Percentiles rank a stretch among this genome's conserved stretches.
These are phyloP conservation scores for Fusarium verrucosum DNA, from an alignment of 2,329 filamentous ascomycete species.

Conservation along the genomic window DNA sequence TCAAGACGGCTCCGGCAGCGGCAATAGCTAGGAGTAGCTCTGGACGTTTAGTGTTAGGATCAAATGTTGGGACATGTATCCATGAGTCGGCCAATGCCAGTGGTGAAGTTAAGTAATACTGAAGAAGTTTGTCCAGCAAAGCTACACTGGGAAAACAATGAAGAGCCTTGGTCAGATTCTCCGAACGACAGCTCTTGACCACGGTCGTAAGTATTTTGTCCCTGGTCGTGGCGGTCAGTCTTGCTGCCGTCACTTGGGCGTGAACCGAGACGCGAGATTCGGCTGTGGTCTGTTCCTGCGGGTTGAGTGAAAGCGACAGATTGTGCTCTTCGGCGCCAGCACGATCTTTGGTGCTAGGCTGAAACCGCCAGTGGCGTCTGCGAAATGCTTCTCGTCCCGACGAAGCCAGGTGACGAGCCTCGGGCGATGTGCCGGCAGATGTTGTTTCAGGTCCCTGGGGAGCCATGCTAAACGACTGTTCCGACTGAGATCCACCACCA, in stretches of 20 bases:
- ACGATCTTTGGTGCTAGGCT: conserved; percentile 46
- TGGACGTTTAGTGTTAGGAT: conserved; percentile 48
- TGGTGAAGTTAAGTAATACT: conserved; percentile 49
- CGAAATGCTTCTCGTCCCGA: conserved; percentile 45
- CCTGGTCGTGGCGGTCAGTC: conserved; percentile 32
- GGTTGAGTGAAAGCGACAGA: conserved; percentile 41
- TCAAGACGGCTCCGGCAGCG: conserved; percentile 51
- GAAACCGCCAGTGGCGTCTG: conserved; percentile 45
- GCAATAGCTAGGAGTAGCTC: conserved; percentile 51
- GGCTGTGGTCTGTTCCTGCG: conserved; percentile 33
- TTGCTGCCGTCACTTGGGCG: conserved; percentile 32
- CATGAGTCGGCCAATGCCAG: conserved; percentile 45
- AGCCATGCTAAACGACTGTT: too few relatives aligned
- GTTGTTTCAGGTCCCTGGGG: too few relatives aligned
- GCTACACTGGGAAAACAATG: conserved; percentile 53
- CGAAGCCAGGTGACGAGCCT: too few relatives aligned
- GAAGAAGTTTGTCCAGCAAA: conserved; percentile 51
- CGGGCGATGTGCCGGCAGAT: too few relatives aligned
- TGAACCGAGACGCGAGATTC: conserved; percentile 38
- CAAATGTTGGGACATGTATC: conserved; percentile 51
- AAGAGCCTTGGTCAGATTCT: conserved; percentile 42
- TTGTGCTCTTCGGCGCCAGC: conserved; percentile 47
- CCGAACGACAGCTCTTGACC: conserved; percentile 42
- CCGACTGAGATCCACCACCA: too few relatives aligned
- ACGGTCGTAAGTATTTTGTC: conserved; percentile 47